A percentile compares a stretch with the other conserved stretches of the same genome.
Evolutionary conservation across 2,329 filamentous ascomycete genomes (phyloP).

Genomic region (Penicillium freii): DNA sequence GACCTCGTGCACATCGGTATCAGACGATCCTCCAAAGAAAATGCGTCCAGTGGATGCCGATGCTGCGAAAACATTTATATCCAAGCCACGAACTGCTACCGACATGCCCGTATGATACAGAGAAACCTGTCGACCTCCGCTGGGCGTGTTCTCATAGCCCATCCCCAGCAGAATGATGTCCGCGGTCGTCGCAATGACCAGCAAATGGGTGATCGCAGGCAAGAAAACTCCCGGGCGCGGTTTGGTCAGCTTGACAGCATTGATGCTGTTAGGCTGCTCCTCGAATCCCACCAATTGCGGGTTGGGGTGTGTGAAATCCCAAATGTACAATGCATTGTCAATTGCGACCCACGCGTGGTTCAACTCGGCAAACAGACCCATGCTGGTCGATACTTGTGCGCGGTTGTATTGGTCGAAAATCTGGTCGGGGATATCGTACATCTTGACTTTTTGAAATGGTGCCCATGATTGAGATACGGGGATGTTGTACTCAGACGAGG

Average conservation of each 20-base stretch:
- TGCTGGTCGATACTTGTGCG: slow-evolving; percentile 81
- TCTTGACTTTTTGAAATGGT: slow-evolving; percentile 82
- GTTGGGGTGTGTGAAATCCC: slow-evolving; percentile 94
- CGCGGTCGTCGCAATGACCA: slow-evolving; percentile 81
- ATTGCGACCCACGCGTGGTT: slow-evolving; percentile 95
- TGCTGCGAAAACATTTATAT: slow-evolving; percentile 74
- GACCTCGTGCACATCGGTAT: slow-evolving; percentile 88
- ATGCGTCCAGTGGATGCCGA: slow-evolving; percentile 79
- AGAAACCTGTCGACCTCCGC: slow-evolving; percentile 69
- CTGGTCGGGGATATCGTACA: slow-evolving; percentile 85
- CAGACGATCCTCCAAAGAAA: slow-evolving; percentile 79
- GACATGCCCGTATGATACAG: slow-evolving; percentile 89
- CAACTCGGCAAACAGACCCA: slow-evolving; percentile 92
- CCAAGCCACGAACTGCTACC: slow-evolving; percentile 70
- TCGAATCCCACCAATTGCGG: slow-evolving; percentile 91
- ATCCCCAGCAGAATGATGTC: slow-evolving; percentile 88
- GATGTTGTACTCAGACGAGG: slow-evolving; percentile 88
- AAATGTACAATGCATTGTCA: slow-evolving; percentile 92
- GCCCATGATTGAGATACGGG: slow-evolving; percentile 68
- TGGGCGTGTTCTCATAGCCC: slow-evolving; percentile 60
- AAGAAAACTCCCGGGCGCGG: slow-evolving; percentile 88
- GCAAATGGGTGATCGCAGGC: slow-evolving; percentile 76
- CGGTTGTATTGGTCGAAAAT: slow-evolving; percentile 92
- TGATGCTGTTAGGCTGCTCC: slow-evolving; percentile 82
- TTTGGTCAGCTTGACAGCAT: slow-evolving; percentile 80